phyloP scores from a whole-genome alignment of 768 basidiomycete species.

The Lactarius indigo region DNA sequence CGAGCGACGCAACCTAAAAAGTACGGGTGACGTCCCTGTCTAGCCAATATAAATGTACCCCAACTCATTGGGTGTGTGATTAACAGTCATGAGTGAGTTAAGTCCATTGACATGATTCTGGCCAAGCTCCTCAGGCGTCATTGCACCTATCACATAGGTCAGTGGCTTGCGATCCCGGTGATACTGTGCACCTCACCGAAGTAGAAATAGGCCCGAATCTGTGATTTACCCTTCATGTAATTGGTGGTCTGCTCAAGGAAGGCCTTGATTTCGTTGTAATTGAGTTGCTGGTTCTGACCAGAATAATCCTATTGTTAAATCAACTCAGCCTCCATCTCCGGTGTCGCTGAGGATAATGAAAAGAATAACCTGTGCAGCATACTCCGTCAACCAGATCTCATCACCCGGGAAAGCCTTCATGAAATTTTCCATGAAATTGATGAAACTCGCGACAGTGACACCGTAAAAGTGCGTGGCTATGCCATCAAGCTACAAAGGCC shows the following conservation, averaged over 20 bases:
- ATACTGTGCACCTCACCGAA: constrained; percentile 53
- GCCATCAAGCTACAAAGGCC: constrained; percentile 45
- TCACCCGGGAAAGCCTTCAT: constrained; percentile 41
- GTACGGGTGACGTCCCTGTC: constrained; percentile 24
- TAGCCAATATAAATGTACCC: constrained; percentile 45
- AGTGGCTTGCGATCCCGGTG: neutral
- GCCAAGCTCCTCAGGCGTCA: constrained; percentile 44
- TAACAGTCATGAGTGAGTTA: constrained; percentile 49
- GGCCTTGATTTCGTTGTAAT: constrained; percentile 37
- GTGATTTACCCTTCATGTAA: constrained; percentile 46
- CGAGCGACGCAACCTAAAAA: neutral
- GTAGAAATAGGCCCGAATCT: constrained; percentile 44
- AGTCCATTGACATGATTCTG: constrained; percentile 45
- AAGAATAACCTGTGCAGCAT: constrained; percentile 53
- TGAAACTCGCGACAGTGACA: constrained; percentile 44
- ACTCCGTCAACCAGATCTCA: constrained; percentile 62
- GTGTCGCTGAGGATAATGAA: neutral
- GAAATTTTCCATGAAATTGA: constrained; percentile 46
- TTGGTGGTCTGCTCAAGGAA: constrained; percentile 46
- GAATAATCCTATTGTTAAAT: constrained; percentile 47
- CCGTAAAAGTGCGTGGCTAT: constrained; percentile 73
- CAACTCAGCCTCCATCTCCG: neutral
- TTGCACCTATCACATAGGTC: constrained; percentile 38
- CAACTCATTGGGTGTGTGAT: constrained; percentile 49
- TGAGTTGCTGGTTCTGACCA: constrained; percentile 41